Evolutionary conservation across 2,329 filamentous ascomycete species (phyloP), one percentile per base, ranked within the genome.

Genomic region (Paraconiothyrium brasiliense): DNA sequence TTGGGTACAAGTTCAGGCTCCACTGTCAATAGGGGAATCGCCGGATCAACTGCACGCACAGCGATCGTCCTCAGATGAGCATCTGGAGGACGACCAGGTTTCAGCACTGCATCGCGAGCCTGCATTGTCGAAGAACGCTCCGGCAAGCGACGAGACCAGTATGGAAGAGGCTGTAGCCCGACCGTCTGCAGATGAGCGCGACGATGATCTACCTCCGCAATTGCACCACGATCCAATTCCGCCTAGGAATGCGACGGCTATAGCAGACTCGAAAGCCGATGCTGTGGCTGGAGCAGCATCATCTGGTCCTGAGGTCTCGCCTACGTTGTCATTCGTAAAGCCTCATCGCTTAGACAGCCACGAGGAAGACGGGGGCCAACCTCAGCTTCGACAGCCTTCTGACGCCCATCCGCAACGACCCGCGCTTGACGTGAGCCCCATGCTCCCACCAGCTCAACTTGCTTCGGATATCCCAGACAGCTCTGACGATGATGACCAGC

Each of bases 361-460:
- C 30, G 63, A 67, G 35, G 64, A 67, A 22, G 68, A 65, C 48
- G 64, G 63, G 24, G 50, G 51, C 16, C 54, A 46, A 27, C 41
- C 58, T 35, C 51, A 52, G 43, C 50, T 56, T 34, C 24, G 55
- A 5, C 39, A 57, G 11, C 54, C 49, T 57, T 32, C 58, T 16
- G 51, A 62, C 47, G 54, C 44, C 35, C 47, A 54, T 27, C 59
- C 55, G 41, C 61, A 60, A 46, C 51, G 58, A 35, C 54, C 47
- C 20, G 43, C 51, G n/a, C 64, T 61, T 20, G 68, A 70, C 60
- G 57, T 75, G 37, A 76, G 68, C 48, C 72, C 73, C n/a, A 63
- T 74, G 48, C 48, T 71, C 30, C 48, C 60, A 20, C 65, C 71
- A 37, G 58, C 63, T 4, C 60, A 57, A 16, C 59, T 61, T 11